Evolutionary conservation across 345 rosid genomes (phyloP).

Genomic region (Boechera retrofracta): DNA sequence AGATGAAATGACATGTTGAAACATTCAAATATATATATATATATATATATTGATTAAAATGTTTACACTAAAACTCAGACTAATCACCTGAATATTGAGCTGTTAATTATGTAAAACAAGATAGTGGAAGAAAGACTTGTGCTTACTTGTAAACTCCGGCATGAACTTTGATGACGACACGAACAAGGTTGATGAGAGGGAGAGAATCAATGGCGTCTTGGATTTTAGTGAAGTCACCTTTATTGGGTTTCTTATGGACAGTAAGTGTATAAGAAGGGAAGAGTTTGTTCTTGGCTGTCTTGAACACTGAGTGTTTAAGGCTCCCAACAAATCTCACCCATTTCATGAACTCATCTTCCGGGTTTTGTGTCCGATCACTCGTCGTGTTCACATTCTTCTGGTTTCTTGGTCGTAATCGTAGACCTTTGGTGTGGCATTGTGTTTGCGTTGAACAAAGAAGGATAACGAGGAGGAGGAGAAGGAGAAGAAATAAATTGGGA

Average conservation of each 20-base stretch:
- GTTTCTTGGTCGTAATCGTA: slow-evolving; percentile 50
- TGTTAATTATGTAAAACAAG: not conserved
- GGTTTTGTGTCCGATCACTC: slow-evolving; percentile 49
- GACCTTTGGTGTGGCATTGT: slow-evolving; percentile 72
- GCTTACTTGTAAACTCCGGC: slow-evolving; percentile 96
- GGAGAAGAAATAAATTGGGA: slow-evolving; percentile 24
- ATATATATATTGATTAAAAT: not conserved
- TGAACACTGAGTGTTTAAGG: slow-evolving; percentile 78
- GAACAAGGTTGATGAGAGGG: slow-evolving; percentile 76
- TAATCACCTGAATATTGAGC: not conserved
- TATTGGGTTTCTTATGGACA: slow-evolving; percentile 64
- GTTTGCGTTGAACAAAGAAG: slow-evolving; percentile 50
- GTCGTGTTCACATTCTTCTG: slow-evolving; percentile 57
- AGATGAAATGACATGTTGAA: no score
- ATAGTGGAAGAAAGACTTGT: slow-evolving; percentile 1
- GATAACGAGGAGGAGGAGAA: slow-evolving; percentile 41
- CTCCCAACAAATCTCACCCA: slow-evolving; percentile 92
- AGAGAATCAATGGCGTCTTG: slow-evolving; percentile 96
- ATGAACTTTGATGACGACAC: slow-evolving; percentile 92
- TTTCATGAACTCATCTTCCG: slow-evolving; percentile 87
- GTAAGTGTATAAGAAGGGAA: slow-evolving; percentile 73
- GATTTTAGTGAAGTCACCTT: slow-evolving; percentile 83
- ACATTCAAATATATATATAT: not conserved
- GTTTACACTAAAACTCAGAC: not conserved
- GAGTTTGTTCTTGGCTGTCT: slow-evolving; percentile 82